A percentile compares a stretch with the other conserved stretches of the same genome.
Conservation (phyloP, 2,329 filamentous ascomycete genomes). For the Xylariaceae sp. region DNA sequence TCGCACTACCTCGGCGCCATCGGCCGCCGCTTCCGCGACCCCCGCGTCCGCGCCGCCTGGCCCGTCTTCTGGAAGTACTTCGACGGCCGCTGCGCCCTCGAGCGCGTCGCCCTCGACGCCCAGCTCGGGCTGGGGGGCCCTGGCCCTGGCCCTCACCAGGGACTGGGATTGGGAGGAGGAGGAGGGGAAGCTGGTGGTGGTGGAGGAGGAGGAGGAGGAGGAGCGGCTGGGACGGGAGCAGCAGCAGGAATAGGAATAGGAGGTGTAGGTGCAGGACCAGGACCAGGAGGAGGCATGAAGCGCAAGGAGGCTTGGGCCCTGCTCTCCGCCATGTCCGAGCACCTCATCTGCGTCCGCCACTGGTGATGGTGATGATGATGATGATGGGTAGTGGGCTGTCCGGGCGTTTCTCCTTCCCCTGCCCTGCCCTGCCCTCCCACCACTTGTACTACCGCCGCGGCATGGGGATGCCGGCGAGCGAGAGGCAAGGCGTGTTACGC, state of each 20-base stretch:
- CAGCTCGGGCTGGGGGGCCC: neutral
- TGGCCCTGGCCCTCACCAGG: neutral
- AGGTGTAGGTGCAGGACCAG: neutral
- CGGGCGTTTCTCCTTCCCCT: no score
- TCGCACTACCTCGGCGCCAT: conserved; percentile 63
- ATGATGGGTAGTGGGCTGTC: neutral
- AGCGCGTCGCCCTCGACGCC: conserved; percentile 71
- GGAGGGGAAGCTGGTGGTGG: no score
- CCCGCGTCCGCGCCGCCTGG: conserved; percentile 58
- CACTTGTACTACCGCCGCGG: no score
- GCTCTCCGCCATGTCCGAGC: conserved; percentile 58
- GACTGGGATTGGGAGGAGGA: neutral
- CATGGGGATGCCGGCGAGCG: no score
- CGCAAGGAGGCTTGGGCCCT: conserved; percentile 70
- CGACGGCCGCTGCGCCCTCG: conserved; percentile 75
- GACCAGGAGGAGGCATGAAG: no score
- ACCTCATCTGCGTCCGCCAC: conserved; percentile 59
- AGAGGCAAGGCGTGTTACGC: no score
- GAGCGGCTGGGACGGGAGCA: neutral
- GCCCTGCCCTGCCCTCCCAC: no score
- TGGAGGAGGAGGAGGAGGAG: conserved; percentile 1
- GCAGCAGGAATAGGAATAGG: neutral
- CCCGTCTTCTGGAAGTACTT: conserved; percentile 74
- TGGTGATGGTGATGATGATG: conserved; percentile 43
- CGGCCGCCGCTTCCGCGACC: conserved; percentile 41